phyloP scores from a whole-genome alignment of 2,329 filamentous ascomycete species.

The Xylaria arbuscula region DNA sequence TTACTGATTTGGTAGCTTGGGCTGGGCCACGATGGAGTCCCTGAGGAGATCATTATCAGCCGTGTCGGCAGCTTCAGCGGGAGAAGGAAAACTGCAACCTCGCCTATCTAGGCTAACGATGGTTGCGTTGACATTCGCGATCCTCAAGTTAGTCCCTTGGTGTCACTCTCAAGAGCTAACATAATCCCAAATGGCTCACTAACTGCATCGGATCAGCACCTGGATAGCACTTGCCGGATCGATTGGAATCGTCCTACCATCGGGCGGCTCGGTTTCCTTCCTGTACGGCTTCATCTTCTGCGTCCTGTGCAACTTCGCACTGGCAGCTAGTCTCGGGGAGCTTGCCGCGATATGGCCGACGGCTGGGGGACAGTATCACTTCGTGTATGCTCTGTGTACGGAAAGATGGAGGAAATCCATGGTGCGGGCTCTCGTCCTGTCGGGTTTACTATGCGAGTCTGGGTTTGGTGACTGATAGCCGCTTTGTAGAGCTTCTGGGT shows the following conservation, averaged over 20 bases:
- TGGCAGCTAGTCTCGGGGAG: constrained; percentile 57
- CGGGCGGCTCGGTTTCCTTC: constrained; percentile 56
- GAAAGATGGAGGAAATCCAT: constrained; percentile 54
- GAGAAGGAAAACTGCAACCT: constrained; percentile 51
- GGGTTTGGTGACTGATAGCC: constrained; percentile 1
- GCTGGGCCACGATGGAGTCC: constrained; percentile 28
- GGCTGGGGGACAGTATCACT: constrained; percentile 60
- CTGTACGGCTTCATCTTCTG: constrained; percentile 60
- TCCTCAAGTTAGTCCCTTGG: constrained; percentile 52
- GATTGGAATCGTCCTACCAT: constrained; percentile 56
- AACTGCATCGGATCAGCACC: constrained; percentile 44
- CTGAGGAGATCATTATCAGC: constrained; percentile 27
- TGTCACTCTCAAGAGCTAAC: neutral
- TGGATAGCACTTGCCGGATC: constrained; percentile 57
- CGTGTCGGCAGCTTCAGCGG: constrained; percentile 28
- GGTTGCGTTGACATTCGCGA: constrained; percentile 58
- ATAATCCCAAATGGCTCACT: constrained; percentile 11
- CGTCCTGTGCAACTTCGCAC: constrained; percentile 57
- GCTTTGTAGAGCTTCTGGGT: constrained; percentile 55
- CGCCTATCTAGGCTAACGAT: constrained; percentile 56
- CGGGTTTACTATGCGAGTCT: neutral
- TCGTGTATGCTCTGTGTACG: constrained; percentile 55
- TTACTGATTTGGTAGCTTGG: constrained; percentile 8
- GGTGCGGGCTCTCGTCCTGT: constrained; percentile 41
- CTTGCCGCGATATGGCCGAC: constrained; percentile 59